phyloP scores from a whole-genome alignment of 2,329 filamentous ascomycete species.

The Colletotrichum sansevieriae region DNA sequence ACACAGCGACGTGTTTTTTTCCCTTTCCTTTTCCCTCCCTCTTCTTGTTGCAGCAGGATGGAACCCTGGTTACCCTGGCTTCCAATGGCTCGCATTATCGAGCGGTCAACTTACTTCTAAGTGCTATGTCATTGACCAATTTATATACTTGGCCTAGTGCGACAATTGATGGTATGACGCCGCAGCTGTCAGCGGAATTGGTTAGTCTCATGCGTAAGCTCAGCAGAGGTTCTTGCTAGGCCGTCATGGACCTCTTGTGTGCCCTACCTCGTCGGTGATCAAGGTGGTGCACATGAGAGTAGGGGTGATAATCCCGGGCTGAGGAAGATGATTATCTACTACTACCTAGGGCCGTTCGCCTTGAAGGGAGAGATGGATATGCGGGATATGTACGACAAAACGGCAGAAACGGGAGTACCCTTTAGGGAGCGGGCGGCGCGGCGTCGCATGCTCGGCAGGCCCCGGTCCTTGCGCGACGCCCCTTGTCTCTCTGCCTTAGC shows the following conservation, averaged over 20 bases:
- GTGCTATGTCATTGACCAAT: conserved; percentile 14
- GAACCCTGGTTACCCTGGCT: neutral
- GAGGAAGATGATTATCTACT: conserved; percentile 7
- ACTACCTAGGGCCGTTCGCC: conserved; percentile 23
- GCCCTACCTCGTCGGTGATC: neutral
- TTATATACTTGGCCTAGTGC: conserved; percentile 14
- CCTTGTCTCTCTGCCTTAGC: conserved; percentile 35
- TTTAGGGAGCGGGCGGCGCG: conserved; percentile 42
- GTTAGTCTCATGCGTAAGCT: conserved; percentile 29
- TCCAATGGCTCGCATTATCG: neutral
- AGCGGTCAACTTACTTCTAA: conserved; percentile 23
- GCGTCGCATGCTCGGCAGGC: conserved; percentile 40
- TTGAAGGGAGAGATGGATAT: conserved; percentile 36
- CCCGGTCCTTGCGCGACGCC: conserved; percentile 38
- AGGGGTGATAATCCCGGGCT: conserved; percentile 20
- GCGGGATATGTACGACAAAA: conserved; percentile 41
- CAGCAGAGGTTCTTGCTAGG: conserved; percentile 16
- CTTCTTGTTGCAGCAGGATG: neutral
- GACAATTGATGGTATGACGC: conserved; percentile 27
- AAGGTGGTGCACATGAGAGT: conserved; percentile 20
- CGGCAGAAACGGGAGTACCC: conserved; percentile 42
- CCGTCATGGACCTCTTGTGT: conserved; percentile 12
- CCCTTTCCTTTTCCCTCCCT: too few relatives aligned
- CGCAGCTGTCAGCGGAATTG: conserved; percentile 35
- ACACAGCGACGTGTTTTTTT: too few relatives aligned